Base-by-base conservation (phyloP, 176 grass and related monocot genomes). In the Tillandsia leiboldiana region DNA sequence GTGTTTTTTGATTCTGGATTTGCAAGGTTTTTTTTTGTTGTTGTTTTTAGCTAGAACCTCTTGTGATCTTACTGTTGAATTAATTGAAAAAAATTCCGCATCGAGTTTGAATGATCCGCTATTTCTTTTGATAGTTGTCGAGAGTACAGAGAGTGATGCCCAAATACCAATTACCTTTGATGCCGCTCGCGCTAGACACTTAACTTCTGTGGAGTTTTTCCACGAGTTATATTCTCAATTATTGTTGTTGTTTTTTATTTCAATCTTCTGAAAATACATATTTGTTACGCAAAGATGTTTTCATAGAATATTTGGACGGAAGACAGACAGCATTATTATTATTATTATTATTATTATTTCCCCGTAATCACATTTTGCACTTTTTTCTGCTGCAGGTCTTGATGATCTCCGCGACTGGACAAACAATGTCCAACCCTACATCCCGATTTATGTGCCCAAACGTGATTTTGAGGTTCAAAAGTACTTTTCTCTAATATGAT, bases 361-460 rank as follows among this genome's bases (percentile, higher is more conserved):
- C 54, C 14, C 4, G 13, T 57, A 73, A 70, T 15, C 15, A 20
- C 14, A 29, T 10, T 63, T 61, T 42, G 33, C 33, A 42, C 33
- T 5, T 62, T 17, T 15, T 52, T 18, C n/a, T 77, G 66, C n/a
- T 84, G 70, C 80, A 97, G 89, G 94, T 15, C 84, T 99, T 74
- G 90, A 93, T 80, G 91, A 86, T 66, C 80, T 99, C 80, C 87
- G 87, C 82, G 95, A 93, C 83, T 99, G 95, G 95, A 94, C 90
- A 0, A 99, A 94, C 75, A 90, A 99, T 77, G 70, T 99, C 24
- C 87, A 99, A 67, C 80, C 87, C 12, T 72, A 67, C 18, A 90
- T 99, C 65, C 90, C 95, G 18, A 93, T 99, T 80, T 99, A 93
- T 65, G 90, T 88, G 50, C 72, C 80, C n/a, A 51, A 82, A 15